Evolutionary conservation across 805 yeast species (phyloP), one percentile per base, ranked within the genome.

Genomic region (Starmerella stigmatis): DNA sequence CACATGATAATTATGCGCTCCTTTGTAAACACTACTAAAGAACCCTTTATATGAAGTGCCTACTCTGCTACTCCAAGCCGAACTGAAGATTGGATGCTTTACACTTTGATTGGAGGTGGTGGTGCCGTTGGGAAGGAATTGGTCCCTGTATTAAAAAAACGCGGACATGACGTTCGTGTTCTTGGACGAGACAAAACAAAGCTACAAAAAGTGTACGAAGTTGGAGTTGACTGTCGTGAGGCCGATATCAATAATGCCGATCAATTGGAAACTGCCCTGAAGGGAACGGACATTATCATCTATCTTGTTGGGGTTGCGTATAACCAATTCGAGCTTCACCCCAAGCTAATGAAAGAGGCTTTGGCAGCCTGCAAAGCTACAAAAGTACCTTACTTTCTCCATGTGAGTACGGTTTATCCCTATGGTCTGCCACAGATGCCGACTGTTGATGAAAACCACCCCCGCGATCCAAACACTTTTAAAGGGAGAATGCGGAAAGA

Each of bases 231-330:
- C 15, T 15, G 12, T n/a, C 22, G 4, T 12, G 10, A 12, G 15
- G 13, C 16, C 6, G 40, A 36, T 15, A n/a, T 36, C 10, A 25
- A 15, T 13, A 12, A 36, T 15, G 15, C 4, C 5, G 15, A 21
- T 3, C 21, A 23, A n/a, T 3, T 10, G 8, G 12, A 21, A 5
- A 30, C 23, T 12, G 28, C 30, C 20, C 40, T 36, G 30, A 22
- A 23, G 15, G 22, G 15, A 4, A 9, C 25, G 5, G 40, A 36
- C 8, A n/a, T 16, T 6, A 15, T 15, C 5, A 15, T 36, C 1
- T 36, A 36, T 30, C 13, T 36, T 7, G 30, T 36, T 16, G 40
- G 40, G 5, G 40, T 36, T 23, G 30, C 40, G 5, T 36, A 36
- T 30, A 36, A 23, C 11, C 17, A 36, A 15, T 36, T 36, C 21